Conservation (phyloP, 2,329 filamentous ascomycete species). For the Fusarium continuum region DNA sequence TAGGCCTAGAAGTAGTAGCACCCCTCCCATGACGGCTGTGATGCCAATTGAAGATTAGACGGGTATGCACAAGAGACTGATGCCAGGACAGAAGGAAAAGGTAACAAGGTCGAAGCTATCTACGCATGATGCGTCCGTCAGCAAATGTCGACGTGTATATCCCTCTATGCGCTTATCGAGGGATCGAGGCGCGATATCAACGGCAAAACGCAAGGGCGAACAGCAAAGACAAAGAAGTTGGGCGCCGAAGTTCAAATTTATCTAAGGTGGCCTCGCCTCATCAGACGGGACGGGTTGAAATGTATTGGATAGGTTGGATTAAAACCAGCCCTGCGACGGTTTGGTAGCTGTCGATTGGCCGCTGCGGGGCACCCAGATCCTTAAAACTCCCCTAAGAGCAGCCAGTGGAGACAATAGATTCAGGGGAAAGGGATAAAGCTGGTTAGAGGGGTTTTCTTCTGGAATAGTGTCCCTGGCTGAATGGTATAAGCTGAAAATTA, state of each 20-base stretch:
- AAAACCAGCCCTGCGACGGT: constrained; percentile 35
- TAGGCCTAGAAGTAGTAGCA: constrained; percentile 53
- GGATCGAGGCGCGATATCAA: constrained; percentile 5
- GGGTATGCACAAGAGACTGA: constrained; percentile 19
- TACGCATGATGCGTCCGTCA: constrained; percentile 36
- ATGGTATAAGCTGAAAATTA: not conserved
- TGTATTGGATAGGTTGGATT: constrained; percentile 20
- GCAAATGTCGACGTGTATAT: not conserved
- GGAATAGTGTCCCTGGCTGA: not conserved
- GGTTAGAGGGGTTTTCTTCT: not conserved
- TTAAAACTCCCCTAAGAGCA: constrained; percentile 15
- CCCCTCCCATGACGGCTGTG: constrained; percentile 50
- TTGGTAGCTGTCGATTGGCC: constrained; percentile 40
- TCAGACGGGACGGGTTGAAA: constrained; percentile 13
- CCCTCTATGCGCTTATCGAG: constrained; percentile 12
- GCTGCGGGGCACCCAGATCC: constrained; percentile 35
- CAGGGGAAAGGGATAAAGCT: constrained; percentile 12
- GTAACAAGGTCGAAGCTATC: constrained; percentile 25
- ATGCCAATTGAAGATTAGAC: constrained; percentile 19
- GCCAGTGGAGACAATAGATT: constrained; percentile 13
- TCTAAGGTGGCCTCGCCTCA: constrained; percentile 34
- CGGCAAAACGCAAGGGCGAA: constrained; percentile 18
- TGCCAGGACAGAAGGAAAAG: constrained; percentile 14
- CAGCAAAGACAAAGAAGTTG: constrained; percentile 19
- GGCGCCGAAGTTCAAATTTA: constrained; percentile 35